Evolutionary conservation across 306 rosid genomes (phyloP).

Genomic region (Malus sieversii): DNA sequence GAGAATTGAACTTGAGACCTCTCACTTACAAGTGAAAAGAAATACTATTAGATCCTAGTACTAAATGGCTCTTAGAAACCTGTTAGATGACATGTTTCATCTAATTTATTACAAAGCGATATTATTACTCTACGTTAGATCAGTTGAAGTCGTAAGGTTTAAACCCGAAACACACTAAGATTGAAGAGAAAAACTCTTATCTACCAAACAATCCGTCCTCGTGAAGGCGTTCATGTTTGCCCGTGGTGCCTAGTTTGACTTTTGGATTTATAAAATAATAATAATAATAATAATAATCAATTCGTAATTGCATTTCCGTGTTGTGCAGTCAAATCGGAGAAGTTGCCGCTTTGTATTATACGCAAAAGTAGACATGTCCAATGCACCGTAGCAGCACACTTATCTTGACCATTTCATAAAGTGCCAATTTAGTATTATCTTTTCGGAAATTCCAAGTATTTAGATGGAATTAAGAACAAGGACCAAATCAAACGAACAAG

Average conservation of each 20-base stretch:
- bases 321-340: not conserved
- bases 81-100: too few relatives aligned
- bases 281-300: not conserved
- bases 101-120: too few relatives aligned
- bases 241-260: not conserved
- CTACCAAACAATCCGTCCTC: too few relatives aligned
- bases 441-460: not conserved
- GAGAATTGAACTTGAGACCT: too few relatives aligned
- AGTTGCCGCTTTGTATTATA: not conserved
- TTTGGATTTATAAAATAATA: not conserved
- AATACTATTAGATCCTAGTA: accelerated
- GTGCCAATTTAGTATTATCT: too few relatives aligned
- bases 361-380: not conserved
- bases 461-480: not conserved
- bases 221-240: not conserved
- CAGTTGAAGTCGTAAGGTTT: too few relatives aligned
- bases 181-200: too few relatives aligned
- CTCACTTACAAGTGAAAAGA: too few relatives aligned
- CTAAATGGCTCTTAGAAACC: too few relatives aligned
- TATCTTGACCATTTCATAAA: not conserved
- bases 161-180: accelerated
- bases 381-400: not conserved
- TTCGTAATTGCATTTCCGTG: not conserved
- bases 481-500: not conserved
- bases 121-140: too few relatives aligned